Evolutionary conservation across 352 stramenopile genomes (phyloP).

Genomic region (Pythium sp.): DNA sequence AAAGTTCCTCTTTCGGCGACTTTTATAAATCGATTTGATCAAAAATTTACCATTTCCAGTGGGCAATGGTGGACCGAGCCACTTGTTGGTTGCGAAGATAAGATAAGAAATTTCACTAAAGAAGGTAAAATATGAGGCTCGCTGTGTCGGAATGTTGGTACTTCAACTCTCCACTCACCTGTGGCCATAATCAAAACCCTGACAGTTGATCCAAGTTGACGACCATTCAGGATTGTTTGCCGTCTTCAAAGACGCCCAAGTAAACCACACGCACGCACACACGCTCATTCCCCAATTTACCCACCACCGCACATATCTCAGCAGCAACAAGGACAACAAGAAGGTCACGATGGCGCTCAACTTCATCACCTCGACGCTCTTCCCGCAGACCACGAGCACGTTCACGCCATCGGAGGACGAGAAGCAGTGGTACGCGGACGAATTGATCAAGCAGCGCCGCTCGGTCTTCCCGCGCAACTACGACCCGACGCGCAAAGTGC

Average conservation of each 20-base stretch:
- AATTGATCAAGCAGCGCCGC: conserved; percentile 75
- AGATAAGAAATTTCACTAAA: too few species aligned
- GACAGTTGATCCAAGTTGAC: neutral
- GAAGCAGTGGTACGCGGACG: conserved; percentile 62
- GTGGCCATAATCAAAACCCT: conserved; percentile 4
- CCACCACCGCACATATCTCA: neutral
- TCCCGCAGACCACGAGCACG: conserved; percentile 13
- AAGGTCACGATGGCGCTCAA: conserved; percentile 11
- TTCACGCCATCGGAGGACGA: conserved; percentile 5
- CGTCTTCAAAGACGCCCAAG: neutral
- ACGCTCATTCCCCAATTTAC: neutral
- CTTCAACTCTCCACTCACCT: neutral
- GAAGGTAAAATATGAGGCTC: too few species aligned
- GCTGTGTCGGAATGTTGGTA: neutral
- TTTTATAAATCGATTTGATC: too few species aligned
- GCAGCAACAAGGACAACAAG: neutral
- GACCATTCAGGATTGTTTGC: neutral
- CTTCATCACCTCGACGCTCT: conserved; percentile 14
- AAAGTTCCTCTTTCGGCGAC: too few species aligned
- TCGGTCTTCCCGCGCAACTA: conserved; percentile 76
- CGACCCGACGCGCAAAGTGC: conserved; percentile 49
- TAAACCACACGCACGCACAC: neutral
- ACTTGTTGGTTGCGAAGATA: too few species aligned
- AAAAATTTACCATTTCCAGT: too few species aligned
- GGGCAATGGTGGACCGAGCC: too few species aligned